phyloP scores from a whole-genome alignment of 2,329 filamentous ascomycete genomes.

The Pseudogymnoascus sp. region DNA sequence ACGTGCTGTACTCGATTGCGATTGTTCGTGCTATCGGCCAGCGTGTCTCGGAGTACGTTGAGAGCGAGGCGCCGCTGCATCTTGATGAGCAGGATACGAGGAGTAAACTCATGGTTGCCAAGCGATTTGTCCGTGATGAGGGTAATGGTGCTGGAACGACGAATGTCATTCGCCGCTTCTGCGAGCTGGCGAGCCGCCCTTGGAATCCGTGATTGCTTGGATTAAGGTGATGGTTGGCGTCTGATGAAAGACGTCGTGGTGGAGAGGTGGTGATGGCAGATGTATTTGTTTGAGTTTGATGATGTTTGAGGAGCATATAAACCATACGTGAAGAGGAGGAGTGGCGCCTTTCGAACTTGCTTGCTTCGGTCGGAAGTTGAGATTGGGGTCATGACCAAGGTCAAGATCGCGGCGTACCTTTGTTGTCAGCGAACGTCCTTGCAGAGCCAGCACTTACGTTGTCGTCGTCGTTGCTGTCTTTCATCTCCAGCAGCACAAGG shows the following conservation, averaged over 20 bases:
- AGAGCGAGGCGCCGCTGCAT: constrained; percentile 47
- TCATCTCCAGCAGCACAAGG: not conserved
- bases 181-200: constrained; percentile 52
- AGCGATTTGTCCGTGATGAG: constrained; percentile 60
- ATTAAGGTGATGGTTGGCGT: not conserved
- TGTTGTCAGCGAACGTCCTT: not conserved
- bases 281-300: not conserved
- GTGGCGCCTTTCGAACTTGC: not conserved
- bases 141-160: constrained; percentile 61
- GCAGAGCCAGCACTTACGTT: not conserved
- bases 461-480: not conserved
- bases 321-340: not conserved
- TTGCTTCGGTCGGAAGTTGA: not conserved
- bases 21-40: constrained; percentile 68
- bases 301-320: not conserved
- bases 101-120: constrained; percentile 58
- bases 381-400: not conserved
- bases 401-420: not conserved
- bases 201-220: constrained; percentile 16
- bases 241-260: not conserved
- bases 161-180: constrained; percentile 62
- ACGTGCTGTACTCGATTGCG: constrained; percentile 83
- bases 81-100: constrained; percentile 59
- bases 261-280: not conserved
- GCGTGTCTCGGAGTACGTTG: constrained; percentile 50